Base-by-base conservation (phyloP, 1,284 basidiomycete genomes). In the Earliella scabrosa region DNA sequence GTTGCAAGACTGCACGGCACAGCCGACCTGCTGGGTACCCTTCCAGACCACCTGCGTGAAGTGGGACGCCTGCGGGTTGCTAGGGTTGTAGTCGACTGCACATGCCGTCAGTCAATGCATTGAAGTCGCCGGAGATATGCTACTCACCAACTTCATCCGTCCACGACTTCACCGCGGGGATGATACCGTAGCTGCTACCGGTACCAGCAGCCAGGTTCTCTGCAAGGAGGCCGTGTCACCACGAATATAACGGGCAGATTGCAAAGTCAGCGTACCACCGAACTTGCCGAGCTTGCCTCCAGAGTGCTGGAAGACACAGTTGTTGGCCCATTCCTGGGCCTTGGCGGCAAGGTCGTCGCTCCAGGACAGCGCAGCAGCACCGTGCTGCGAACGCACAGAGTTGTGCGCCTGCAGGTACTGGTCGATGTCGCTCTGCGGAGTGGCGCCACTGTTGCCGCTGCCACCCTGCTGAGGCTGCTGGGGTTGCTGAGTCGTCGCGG, bases 1-100 rank as follows among this genome's bases (percentile, higher is more conserved):
- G 61, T 67, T 70, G 70, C 84, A 87, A 16, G 68, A 61, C 51
- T 77, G 70, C 34, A 81, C 73, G 21, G 83, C 87, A 67, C 87
- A 90, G 26, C 87, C 88, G 29, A 89, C 72, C 58, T 87, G 73
- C 1, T 77, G 82, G 11, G 81, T 80, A 8, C 69, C 75, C 70
- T 90, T 88, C 87, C 88, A 90, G 3, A 90, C 86, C 39, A 71
- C 68, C 70, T 90, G 87, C 7, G 87, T 90, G 66, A 85, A 90
- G 68, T 90, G 87, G 47, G 85, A 87, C 16, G 79, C 65, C 44
- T 70, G 53, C 2, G 86, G 87, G 70, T 82, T 82, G 64, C 63
- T 75, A 29, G 85, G 71, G 63, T 86, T 65, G 67, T 88, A 90
- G 46, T 83, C 65, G 3, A 76, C 84, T 85, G 54, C 8, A 40